phyloP scores from a whole-genome alignment of 1,284 basidiomycete species.

The Moesziomyces parantarcticus region DNA sequence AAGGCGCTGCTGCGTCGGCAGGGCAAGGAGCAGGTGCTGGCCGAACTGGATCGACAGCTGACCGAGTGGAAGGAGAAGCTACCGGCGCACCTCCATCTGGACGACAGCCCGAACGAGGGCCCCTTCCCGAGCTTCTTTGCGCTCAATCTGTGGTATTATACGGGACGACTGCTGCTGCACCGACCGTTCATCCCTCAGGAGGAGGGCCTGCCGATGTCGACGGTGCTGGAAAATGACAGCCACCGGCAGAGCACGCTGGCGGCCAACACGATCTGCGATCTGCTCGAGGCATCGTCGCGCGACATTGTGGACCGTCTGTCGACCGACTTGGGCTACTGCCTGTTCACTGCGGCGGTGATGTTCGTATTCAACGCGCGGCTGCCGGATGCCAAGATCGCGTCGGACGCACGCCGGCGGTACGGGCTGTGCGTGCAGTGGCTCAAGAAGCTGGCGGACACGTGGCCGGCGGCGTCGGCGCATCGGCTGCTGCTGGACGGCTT shows the following conservation, averaged over 20 bases:
- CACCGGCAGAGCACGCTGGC: slow-evolving; percentile 51
- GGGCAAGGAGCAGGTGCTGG: slow-evolving; percentile 45
- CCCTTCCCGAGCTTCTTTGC: slow-evolving; percentile 56
- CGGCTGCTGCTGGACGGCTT: slow-evolving; percentile 61
- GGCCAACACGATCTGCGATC: slow-evolving; percentile 57
- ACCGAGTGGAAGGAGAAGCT: slow-evolving; percentile 51
- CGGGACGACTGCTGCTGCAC: slow-evolving; percentile 53
- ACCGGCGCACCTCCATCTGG: slow-evolving; percentile 48
- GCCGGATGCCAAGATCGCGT: slow-evolving; percentile 31
- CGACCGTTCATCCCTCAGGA: slow-evolving; percentile 63
- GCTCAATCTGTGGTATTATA: slow-evolving; percentile 59
- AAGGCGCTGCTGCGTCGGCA: slow-evolving; percentile 55
- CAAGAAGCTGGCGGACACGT: slow-evolving; percentile 52
- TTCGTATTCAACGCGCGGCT: slow-evolving; percentile 61
- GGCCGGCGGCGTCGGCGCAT: slow-evolving; percentile 61
- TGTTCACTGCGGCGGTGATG: slow-evolving; percentile 62
- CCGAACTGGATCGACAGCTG: slow-evolving; percentile 55
- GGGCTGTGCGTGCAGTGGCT: slow-evolving; percentile 57
- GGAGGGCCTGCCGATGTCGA: slow-evolving; percentile 43
- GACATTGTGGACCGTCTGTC: slow-evolving; percentile 55
- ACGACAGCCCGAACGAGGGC: slow-evolving; percentile 34
- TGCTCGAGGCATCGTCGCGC: slow-evolving; percentile 45
- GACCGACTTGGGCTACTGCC: slow-evolving; percentile 59
- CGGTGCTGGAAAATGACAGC: slow-evolving; percentile 49
- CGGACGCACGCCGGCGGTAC: slow-evolving; percentile 50